These are phyloP conservation scores for Colletotrichum agaves DNA, from an alignment of 2,329 filamentous ascomycete species.

Conservation along the genomic window DNA sequence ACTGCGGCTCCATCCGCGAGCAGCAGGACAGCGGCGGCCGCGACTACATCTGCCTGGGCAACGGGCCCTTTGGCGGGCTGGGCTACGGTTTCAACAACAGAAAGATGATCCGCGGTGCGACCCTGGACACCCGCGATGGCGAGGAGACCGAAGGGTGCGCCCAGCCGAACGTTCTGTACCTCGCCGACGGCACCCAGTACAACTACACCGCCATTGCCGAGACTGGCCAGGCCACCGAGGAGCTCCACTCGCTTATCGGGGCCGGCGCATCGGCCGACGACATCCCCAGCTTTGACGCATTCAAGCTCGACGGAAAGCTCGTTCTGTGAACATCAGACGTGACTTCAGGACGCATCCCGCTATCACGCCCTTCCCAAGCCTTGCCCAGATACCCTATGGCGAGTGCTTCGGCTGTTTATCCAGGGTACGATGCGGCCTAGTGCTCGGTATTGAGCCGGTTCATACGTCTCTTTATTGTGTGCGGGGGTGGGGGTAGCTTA, in stretches of 20 bases:
- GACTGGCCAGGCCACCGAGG: conserved; percentile 16
- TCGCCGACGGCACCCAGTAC: conserved; percentile 31
- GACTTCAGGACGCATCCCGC: conserved; percentile 3
- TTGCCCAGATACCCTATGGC: not conserved
- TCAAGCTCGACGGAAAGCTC: conserved; percentile 23
- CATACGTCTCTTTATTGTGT: not conserved
- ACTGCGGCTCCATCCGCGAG: conserved; percentile 21
- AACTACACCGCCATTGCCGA: conserved; percentile 30
- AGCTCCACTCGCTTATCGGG: conserved; percentile 1
- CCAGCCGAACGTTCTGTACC: conserved; percentile 28
- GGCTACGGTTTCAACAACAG: conserved; percentile 22
- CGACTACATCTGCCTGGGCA: conserved; percentile 21
- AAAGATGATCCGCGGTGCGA: conserved; percentile 27
- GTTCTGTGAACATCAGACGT: conserved; percentile 20
- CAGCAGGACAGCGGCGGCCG: conserved; percentile 21
- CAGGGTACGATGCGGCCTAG: conserved; percentile 1
- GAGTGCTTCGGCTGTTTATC: not conserved
- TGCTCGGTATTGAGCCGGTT: not conserved
- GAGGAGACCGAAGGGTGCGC: conserved; percentile 13
- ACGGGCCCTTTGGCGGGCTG: conserved; percentile 12
- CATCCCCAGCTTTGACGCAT: not conserved
- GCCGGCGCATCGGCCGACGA: conserved; percentile 19
- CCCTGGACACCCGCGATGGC: conserved; percentile 18
- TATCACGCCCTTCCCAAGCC: conserved; percentile 3
- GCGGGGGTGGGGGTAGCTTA: not conserved